These are phyloP conservation scores for Hordeum vulgare DNA, from an alignment of 176 grass and related monocot genomes.

Conservation along the genomic window MorexV3_pseudomolecules_assembly NC_058524.1:35171428-35171927, in stretches of 20 bases:
- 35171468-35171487: background rate
- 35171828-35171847: no score
- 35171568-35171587: no score
- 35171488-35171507: background rate
- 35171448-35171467: background rate
- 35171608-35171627: no score
- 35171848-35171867: no score
- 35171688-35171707: background rate
- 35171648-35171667: background rate
- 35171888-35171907: no score
- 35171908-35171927: no score
- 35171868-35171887: no score
- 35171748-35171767: background rate
- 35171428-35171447: background rate
- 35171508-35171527: background rate
- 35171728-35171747: no score
- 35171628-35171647: no score
- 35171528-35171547: no score
- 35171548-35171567: no score
- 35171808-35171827: background rate
- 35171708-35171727: background rate
- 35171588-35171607: no score
- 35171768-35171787: background rate
- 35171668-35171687: background rate
- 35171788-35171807: background rate